Evolutionary conservation across 495 filamentous ascomycete species (phyloP).

Genomic region (Penicillium turbatum): DNA sequence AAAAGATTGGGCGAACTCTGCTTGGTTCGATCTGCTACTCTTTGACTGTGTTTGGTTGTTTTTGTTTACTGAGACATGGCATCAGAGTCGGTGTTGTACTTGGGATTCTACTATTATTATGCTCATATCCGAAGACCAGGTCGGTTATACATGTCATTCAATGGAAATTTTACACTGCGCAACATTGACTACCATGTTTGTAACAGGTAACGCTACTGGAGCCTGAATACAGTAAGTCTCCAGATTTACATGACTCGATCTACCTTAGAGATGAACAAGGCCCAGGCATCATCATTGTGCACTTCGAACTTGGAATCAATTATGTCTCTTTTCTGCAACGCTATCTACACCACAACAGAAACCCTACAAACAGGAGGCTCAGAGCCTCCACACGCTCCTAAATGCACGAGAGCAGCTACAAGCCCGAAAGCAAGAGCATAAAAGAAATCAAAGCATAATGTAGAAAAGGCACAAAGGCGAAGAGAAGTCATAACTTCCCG

Average conservation of each 20-base stretch:
- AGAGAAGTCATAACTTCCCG: slow-evolving; percentile 6
- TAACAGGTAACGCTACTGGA: no score
- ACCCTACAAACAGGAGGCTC: neutral
- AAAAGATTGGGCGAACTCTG: neutral
- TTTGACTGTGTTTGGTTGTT: neutral
- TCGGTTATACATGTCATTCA: neutral
- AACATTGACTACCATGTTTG: neutral
- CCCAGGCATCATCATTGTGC: neutral
- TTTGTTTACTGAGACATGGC: neutral
- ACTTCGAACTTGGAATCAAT: neutral
- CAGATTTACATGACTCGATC: no score
- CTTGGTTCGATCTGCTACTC: neutral
- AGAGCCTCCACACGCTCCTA: neutral
- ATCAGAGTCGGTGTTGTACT: neutral
- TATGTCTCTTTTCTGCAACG: neutral
- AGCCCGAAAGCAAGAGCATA: neutral
- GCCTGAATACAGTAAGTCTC: no score
- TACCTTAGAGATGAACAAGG: no score
- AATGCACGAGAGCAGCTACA: neutral
- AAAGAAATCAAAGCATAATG: neutral
- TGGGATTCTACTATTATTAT: neutral
- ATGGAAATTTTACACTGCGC: neutral
- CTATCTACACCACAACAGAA: slow-evolving; percentile 1
- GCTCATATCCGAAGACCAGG: neutral
- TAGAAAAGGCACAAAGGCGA: neutral